Base-by-base conservation (phyloP, 1,284 basidiomycete genomes). In the Ceratobasidium sp. region DNA sequence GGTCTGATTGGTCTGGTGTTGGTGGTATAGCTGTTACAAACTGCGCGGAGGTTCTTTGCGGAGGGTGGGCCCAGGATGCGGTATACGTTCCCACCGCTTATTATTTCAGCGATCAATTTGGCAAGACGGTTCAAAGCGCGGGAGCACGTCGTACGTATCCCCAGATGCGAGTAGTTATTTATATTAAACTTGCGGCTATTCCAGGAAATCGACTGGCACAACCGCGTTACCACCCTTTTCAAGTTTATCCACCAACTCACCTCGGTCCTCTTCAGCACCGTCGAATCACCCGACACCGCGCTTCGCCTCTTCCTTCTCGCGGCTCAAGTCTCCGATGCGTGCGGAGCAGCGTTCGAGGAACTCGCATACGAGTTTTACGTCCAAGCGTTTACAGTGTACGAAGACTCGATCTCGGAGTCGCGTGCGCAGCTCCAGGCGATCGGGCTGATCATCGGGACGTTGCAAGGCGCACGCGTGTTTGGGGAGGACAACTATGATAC, bases 311-410 rank as follows among this genome's bases (percentile, higher is more conserved):
- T 96, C 89, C 91, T 98, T n/a, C 92, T 98, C 75, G 93, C 96
- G 0, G 95, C 96, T 0, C 96, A 97, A 84, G 93, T 97, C 26
- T 90, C 96, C 0, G 96, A 97, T 83, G 95, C 96, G 83, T 95
- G 95, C 79, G 95, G 92, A 0, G 40, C 59, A 40, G 62, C 77
- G 20, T 95, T 98, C 80, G 96, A 97, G 84, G 96, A 98, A 83
- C 90, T 98, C 77, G 92, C 95, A 33, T 98, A 98, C 84, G 96
- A 98, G 84, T 92, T 98, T 81, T 97, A 96, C 83, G 96, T 98
- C 9, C 95, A 97, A 83, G 96, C 96, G 0, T 97, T 98, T 84
- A 95, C 93, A 42, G 95, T 98, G 13, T 98, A 98, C 85, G 96
- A 98, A 84, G 97, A 98, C 83, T 93, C 90, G 82, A 98, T 98